Conservation (phyloP, 2,329 filamentous ascomycete species). For the Microcera coccophila region DNA sequence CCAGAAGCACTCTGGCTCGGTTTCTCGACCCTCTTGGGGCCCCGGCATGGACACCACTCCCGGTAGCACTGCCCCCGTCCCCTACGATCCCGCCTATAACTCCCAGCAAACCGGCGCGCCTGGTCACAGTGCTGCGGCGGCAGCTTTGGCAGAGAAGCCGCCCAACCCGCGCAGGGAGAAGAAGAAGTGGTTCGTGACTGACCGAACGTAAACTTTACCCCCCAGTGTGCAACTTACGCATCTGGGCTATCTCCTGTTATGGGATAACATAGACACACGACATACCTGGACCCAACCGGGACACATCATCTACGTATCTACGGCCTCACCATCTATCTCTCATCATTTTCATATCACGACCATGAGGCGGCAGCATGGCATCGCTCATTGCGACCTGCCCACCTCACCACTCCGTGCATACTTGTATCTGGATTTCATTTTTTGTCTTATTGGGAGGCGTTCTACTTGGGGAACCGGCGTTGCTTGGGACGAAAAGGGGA, state of each 20-base stretch:
- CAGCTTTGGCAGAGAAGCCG: conserved; percentile 24
- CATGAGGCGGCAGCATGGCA: too few relatives aligned
- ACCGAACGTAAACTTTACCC: conserved; percentile 35
- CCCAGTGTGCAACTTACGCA: too few relatives aligned
- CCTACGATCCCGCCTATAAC: conserved; percentile 27
- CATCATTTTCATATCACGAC: not conserved
- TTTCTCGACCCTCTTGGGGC: conserved; percentile 35
- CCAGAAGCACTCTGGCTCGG: conserved; percentile 39
- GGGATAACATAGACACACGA: not conserved
- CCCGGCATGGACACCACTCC: conserved; percentile 28
- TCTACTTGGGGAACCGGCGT: conserved; percentile 21
- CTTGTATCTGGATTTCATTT: conserved; percentile 1
- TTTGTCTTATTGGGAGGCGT: conserved; percentile 13
- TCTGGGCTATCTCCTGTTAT: not conserved
- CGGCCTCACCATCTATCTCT: not conserved
- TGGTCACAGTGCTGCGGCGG: conserved; percentile 9
- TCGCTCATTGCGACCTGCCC: too few relatives aligned
- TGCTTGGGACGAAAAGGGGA: conserved; percentile 14
- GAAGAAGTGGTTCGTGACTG: conserved; percentile 46
- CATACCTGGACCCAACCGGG: not conserved
- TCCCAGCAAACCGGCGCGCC: conserved; percentile 23
- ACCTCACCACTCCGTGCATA: not conserved
- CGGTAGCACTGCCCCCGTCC: conserved; percentile 23
- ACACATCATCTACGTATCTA: not conserved
- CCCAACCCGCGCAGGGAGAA: conserved; percentile 38